Conservation (phyloP, 2,329 filamentous ascomycete genomes). For the Alternaria triticimaculans region DNA sequence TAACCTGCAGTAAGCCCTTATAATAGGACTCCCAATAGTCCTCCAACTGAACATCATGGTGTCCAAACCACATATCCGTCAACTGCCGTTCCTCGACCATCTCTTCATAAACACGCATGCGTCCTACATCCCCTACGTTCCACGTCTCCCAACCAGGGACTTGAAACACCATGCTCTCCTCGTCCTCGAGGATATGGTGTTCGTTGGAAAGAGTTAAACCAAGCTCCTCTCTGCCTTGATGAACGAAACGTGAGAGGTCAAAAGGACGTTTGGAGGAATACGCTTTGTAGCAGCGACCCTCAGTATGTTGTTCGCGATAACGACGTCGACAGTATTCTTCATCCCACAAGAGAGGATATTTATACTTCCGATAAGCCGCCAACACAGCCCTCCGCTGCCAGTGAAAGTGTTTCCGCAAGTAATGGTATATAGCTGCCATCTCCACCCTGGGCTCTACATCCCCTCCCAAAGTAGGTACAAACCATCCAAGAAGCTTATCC, state of each 20-base stretch:
- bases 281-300: background rate
- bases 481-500: too few species aligned
- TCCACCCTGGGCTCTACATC: background rate
- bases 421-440: background rate
- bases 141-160: background rate
- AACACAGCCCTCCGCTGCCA: background rate
- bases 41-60: background rate
- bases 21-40: background rate
- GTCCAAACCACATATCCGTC: background rate
- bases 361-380: background rate
- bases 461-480: too few species aligned
- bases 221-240: background rate
- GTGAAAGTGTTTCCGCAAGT: background rate
- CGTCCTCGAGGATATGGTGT: background rate
- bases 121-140: background rate
- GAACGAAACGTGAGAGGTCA: background rate
- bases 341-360: background rate
- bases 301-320: background rate
- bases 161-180: background rate
- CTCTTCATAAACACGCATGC: background rate
- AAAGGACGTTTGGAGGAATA: background rate
- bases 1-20: background rate
- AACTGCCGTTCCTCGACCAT: background rate
- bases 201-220: fast-evolving
- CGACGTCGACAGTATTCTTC: background rate